Conservation (phyloP, 441 rosid genomes). For the Populus trichocarpa region DNA sequence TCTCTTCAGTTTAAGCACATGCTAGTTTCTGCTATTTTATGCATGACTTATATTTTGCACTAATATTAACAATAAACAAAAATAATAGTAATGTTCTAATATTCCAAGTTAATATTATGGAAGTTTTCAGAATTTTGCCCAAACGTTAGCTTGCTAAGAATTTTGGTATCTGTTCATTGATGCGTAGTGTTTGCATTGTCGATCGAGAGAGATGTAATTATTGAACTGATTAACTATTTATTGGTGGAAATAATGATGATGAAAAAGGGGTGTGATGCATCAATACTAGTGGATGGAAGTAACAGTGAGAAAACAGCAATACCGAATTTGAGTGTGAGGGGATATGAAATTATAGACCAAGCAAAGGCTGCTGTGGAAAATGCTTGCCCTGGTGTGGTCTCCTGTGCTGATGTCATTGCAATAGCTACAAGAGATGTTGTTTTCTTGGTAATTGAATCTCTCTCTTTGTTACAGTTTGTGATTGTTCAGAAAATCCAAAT, state of each 20-base stretch:
- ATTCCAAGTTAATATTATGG: neutral
- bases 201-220: too few relatives aligned
- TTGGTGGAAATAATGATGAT: constrained; percentile 9
- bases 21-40: constrained; percentile 1
- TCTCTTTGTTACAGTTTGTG: neutral
- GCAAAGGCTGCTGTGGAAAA: constrained; percentile 38
- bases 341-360: constrained; percentile 40
- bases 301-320: constrained; percentile 37
- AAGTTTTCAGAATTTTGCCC: neutral
- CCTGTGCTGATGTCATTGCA: constrained; percentile 47
- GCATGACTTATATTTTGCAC: constrained; percentile 2
- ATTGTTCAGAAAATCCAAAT: neutral
- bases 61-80: neutral
- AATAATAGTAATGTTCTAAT: neutral
- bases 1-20: neutral
- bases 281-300: constrained; percentile 37
- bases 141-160: neutral
- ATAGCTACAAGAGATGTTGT: constrained; percentile 49
- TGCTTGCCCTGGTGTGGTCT: constrained; percentile 37
- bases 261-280: constrained; percentile 49
- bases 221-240: neutral
- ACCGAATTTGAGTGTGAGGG: constrained; percentile 38
- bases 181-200: too few relatives aligned
- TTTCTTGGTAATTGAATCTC: constrained; percentile 25
- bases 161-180: too few relatives aligned